Conservation (phyloP, 306 rosid species). For the Astragalus membranaceus region DNA sequence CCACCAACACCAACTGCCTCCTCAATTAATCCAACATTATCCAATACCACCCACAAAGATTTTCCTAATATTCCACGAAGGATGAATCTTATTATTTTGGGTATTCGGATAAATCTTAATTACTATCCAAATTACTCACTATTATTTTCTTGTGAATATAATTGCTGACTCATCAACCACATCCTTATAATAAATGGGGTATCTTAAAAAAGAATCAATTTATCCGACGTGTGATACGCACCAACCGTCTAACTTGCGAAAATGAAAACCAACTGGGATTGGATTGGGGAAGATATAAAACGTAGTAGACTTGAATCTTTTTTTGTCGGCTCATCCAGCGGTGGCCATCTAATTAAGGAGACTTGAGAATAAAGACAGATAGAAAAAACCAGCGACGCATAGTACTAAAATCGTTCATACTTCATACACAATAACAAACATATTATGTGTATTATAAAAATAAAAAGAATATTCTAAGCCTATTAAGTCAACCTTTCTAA, state of each 20-base stretch:
- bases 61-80: background rate
- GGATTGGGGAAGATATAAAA: background rate
- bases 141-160: background rate
- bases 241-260: constrained; percentile 15
- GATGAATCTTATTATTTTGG: background rate
- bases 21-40: constrained; percentile 21
- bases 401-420: background rate
- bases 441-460: too few relatives aligned
- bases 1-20: constrained; percentile 18
- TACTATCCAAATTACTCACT: background rate
- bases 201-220: background rate
- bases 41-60: background rate
- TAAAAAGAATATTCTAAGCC: background rate
- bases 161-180: constrained; percentile 29
- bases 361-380: background rate
- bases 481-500: background rate
- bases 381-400: background rate
- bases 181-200: background rate
- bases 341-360: background rate
- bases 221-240: constrained; percentile 32
- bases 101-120: background rate
- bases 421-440: background rate
- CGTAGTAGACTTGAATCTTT: background rate
- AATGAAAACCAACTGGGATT: background rate
- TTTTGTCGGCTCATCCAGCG: constrained; percentile 19